phyloP scores from a whole-genome alignment of 2,329 filamentous ascomycete genomes.

The Pseudogymnoascus sp. region DNA sequence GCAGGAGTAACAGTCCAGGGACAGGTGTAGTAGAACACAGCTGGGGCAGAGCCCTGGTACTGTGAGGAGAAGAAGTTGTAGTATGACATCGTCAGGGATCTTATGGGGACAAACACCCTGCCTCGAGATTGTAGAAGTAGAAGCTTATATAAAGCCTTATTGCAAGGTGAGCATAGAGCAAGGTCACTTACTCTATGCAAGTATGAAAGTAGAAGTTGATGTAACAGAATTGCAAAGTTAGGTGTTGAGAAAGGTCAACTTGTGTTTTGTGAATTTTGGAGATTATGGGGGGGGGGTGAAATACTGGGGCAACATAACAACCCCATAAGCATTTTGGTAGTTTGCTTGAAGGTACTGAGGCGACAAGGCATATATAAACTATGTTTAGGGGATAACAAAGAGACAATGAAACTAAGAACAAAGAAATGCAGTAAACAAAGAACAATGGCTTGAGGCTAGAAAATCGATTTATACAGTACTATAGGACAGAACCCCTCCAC shows the following conservation, averaged over 20 bases:
- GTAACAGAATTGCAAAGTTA: not conserved
- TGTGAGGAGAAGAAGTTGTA: not conserved
- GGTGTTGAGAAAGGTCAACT: not conserved
- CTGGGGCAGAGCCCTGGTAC: not conserved
- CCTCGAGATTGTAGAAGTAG: not conserved
- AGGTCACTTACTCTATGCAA: not conserved
- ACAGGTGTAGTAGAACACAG: conserved; percentile 1
- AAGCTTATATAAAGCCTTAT: not conserved
- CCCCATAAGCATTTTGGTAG: not conserved
- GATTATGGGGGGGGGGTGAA: not conserved
- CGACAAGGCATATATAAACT: not conserved
- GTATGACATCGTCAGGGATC: not conserved
- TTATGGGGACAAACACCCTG: not conserved
- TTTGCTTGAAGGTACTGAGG: not conserved
- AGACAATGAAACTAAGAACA: not conserved
- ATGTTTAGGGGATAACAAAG: not conserved
- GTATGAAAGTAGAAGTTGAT: not conserved
- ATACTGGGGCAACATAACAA: not conserved
- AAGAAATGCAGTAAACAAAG: not conserved
- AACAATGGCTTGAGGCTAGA: not conserved
- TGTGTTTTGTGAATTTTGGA: not conserved
- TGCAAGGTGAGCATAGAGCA: not conserved
- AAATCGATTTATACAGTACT: not conserved
- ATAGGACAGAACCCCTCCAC: not conserved
- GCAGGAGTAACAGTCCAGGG: not conserved